Base-by-base conservation (phyloP, 1,284 basidiomycete genomes). In the Boletus sp. region DNA sequence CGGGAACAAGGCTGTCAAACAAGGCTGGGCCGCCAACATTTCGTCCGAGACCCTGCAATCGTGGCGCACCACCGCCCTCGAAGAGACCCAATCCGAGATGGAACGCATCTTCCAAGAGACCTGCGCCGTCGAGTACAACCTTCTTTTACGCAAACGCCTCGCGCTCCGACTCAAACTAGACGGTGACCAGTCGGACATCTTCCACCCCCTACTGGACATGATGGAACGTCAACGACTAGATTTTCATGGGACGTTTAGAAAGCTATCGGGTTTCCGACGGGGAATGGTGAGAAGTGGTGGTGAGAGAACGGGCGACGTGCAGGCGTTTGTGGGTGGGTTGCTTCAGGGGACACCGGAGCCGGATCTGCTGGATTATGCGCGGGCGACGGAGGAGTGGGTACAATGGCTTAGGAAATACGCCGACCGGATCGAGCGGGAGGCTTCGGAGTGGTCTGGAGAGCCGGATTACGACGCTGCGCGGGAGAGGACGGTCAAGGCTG, bases 211-310 rank as follows among this genome's bases (percentile, higher is more conserved):
- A 39, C 73, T 94, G 16, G 72, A 77, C 35, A 67, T 94, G 25
- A 79, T 96, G 71, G 75, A 82, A 49, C 65, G 67, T 8, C 80
- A 92, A 57, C 72, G 72, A 41, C 74, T 94, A 16, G 94, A 96
- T 69, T 94, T 92, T 69, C 84, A 92, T 63, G 74, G 77, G 5
- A 86, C 90, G 2, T 88, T 94, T 75, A 81, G 93, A 29, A 71
- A 67, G 5, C 72, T 95, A 2, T 74, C 75, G 5, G 69, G 69
- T 35, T 93, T 94, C 75, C 70, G 69, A n/a, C 77, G 82, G 2
- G 68, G 73, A 9, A 58, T 74, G 46, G 49, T 76, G 8, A 50
- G 49, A 8, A 60, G 56, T 30, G 29, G 29, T 12, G 51, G 30
- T 34, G 59, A 61, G 14, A 50, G 50, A 9, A 40, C 62, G 12